Base-by-base conservation (phyloP, 106 monocot genomes). In the Platanthera guangdongensis region DNA sequence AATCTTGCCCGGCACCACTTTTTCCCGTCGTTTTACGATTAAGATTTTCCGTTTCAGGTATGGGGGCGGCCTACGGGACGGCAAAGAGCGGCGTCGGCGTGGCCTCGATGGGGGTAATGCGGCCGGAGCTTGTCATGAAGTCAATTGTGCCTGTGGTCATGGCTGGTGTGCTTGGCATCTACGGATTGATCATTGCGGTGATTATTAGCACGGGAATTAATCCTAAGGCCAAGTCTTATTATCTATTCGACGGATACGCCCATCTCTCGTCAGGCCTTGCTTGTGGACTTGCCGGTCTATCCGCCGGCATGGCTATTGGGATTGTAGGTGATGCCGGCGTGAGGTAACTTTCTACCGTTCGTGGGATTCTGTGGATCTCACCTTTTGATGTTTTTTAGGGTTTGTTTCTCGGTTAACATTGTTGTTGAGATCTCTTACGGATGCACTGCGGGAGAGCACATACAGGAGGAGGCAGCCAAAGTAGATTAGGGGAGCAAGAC, bases 121-220 rank as follows among this genome's bases (percentile, higher is more conserved):
- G 87, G 71, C 87, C 87, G 73, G 87, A 87, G 83, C 83, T 87
- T 14, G 87, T 87, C 68, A 87, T 87, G 87, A 87, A 87, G 81
- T 87, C 87, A 47, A 87, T 87, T 57, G 78, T 78, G 51, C 78
- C 78, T 7, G 78, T 78, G 19, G 78, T 78, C 52, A 78, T 78
- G 78, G 78, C 87, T 54, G 87, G 87, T 78, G 87, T 87, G 59
- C 87, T 87, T 8, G 87, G 87, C 12, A 87, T 87, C 64, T 87
- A 87, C 73, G 86, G 86, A 4, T 68, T 86, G 74, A 86, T 86
- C 21, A 81, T 81, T 16, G 81, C 81, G 9, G 81, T 81, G 3
- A 81, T 81, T 52, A 81, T 81, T 28, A 81, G 81, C 69, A 81
- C 81, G n/a, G 81, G 81, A 30, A 81, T 81, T 11, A 81, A 81